phyloP scores from a whole-genome alignment of 2,329 filamentous ascomycete species.

The Gnomoniopsis smithogilvyi region DNA sequence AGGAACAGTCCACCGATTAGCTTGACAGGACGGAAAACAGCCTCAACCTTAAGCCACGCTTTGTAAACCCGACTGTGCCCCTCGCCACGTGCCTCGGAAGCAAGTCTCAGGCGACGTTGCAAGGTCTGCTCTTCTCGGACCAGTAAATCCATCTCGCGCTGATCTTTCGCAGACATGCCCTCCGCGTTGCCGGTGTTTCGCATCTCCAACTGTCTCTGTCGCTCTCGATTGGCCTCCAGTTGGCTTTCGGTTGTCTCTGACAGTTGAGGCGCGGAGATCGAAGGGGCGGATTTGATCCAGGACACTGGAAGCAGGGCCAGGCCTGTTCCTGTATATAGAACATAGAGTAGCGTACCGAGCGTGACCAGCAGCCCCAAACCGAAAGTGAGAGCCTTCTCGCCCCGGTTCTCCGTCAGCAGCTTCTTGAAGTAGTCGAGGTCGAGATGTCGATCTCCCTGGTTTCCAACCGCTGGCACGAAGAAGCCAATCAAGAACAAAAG shows the following conservation, averaged over 20 bases:
- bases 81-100: slow-evolving; percentile 76
- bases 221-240: slow-evolving; percentile 83
- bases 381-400: slow-evolving; percentile 90
- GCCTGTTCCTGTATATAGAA: slow-evolving; percentile 84
- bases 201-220: slow-evolving; percentile 86
- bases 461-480: slow-evolving; percentile 79
- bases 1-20: slow-evolving; percentile 79
- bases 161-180: slow-evolving; percentile 78
- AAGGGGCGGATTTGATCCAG: slow-evolving; percentile 87
- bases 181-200: slow-evolving; percentile 74
- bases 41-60: slow-evolving; percentile 75
- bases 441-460: slow-evolving; percentile 61
- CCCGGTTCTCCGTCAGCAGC: slow-evolving; percentile 78
- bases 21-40: slow-evolving; percentile 83
- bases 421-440: slow-evolving; percentile 92
- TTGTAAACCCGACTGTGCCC: slow-evolving; percentile 71
- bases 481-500: slow-evolving; percentile 89
- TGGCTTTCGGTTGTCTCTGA: slow-evolving; percentile 75
- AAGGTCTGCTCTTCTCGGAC: slow-evolving; percentile 89
- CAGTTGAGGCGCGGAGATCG: slow-evolving; percentile 77
- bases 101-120: slow-evolving; percentile 82
- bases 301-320: slow-evolving; percentile 85
- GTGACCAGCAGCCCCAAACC: slow-evolving; percentile 84
- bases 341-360: slow-evolving; percentile 80
- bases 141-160: slow-evolving; percentile 82